Evolutionary conservation across 2,329 filamentous ascomycete species (phyloP).

Genomic region (Beauveria bassiana): DNA sequence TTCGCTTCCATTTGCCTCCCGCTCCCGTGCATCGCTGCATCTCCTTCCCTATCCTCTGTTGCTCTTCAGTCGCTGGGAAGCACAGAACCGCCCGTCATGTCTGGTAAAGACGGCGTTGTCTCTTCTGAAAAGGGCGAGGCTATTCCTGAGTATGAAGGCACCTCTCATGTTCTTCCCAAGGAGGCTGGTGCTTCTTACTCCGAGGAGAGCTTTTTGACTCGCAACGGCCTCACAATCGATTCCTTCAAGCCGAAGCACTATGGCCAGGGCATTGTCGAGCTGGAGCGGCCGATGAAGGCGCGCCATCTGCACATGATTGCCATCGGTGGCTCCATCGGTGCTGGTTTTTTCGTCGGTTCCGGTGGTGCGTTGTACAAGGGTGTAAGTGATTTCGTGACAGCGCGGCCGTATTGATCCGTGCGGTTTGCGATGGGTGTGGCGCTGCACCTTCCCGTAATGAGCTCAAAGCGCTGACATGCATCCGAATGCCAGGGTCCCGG

Average conservation of each 20-base stretch:
- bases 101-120: conserved; percentile 11
- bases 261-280: conserved; percentile 25
- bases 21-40: neutral
- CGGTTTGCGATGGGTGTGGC: neutral
- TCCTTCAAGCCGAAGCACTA: conserved; percentile 28
- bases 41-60: neutral
- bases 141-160: conserved; percentile 9
- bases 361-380: conserved; percentile 45
- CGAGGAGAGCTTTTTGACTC: conserved; percentile 27
- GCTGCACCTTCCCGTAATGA: neutral
- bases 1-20: neutral
- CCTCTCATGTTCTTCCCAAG: conserved; percentile 10
- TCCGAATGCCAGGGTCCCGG: conserved; percentile 27
- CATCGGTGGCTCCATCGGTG: conserved; percentile 54
- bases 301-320: conserved; percentile 57
- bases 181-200: conserved; percentile 11
- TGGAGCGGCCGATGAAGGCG: conserved; percentile 43
- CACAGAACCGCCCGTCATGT: conserved; percentile 5
- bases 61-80: neutral
- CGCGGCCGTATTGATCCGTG: neutral
- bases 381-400: conserved; percentile 26
- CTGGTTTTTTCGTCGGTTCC: conserved; percentile 56
- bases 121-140: conserved; percentile 15
- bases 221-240: conserved; percentile 27
- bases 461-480: neutral